Conservation (phyloP, 805 yeast species). For the Schizosaccharomyces cryophilus region DNA sequence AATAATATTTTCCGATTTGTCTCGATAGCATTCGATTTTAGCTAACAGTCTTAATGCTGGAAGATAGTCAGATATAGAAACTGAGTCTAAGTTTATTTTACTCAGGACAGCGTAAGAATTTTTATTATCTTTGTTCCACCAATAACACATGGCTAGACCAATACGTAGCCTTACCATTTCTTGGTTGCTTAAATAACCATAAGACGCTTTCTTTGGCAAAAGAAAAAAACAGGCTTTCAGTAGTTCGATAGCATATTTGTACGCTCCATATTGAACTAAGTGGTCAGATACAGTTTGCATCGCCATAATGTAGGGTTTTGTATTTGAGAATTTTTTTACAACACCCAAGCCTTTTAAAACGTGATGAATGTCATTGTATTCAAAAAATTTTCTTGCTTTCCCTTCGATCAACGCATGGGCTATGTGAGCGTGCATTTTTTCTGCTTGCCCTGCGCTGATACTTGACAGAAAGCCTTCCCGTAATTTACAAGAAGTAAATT, state of each 20-base stretch:
- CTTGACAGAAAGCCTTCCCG: conserved; percentile 4
- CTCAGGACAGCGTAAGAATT: not conserved
- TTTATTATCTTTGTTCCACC: not conserved
- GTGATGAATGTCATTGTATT: conserved; percentile 6
- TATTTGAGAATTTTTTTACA: conserved; percentile 4
- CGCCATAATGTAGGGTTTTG: conserved; percentile 6
- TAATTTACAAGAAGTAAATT: conserved; percentile 5
- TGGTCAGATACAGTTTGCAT: conserved; percentile 4
- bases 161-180: not conserved
- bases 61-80: not conserved
- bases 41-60: not conserved
- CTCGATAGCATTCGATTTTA: not conserved
- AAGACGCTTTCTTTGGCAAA: conserved; percentile 3
- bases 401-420: conserved; percentile 6
- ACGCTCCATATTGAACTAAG: conserved; percentile 5
- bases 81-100: not conserved
- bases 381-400: conserved; percentile 2
- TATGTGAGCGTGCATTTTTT: conserved; percentile 6
- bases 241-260: conserved; percentile 3
- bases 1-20: not conserved
- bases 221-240: conserved; percentile 5
- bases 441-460: conserved; percentile 5
- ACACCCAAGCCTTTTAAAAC: conserved; percentile 5
- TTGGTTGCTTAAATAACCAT: not conserved
- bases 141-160: not conserved